Evolutionary conservation across 345 rosid species (phyloP), one percentile per base, ranked within the genome.

Genomic region (Eucalyptus caleyi): DNA sequence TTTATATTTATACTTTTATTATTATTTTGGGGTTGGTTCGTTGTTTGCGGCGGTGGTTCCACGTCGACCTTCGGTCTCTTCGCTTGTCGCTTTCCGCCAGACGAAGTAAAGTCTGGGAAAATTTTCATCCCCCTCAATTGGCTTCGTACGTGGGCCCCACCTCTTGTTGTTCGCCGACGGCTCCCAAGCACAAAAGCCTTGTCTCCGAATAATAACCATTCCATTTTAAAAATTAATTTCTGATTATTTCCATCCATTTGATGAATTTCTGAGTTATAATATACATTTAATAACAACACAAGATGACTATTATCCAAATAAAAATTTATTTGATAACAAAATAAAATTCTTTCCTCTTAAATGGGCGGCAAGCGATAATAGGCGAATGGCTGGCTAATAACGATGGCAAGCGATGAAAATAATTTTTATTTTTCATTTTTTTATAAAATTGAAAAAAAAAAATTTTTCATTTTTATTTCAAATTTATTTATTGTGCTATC

Each of bases 361-460:
- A 50, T 50, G 51, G 51, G 7, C 1, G 16, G 6, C 8, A 8
- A 6, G 53, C 51, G 0, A 14, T 2, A 3, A 1, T 3, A 50
- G 8, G 1, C 0, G 19, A 2, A 16, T 5, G 16, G 3, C 7
- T 0, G 0, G 3, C 19, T 16, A 50, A 1, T 50, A 16, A 7
- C 0, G 19, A 50, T 50, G 3, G 7, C 7, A 50, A 50, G 0
- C 0, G 16, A 50, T 16, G 8, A 0, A 1, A 50, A 50, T 6
- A 15, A 0, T 6, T 16, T 50, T 50, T 15, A 50, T 50, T 50
- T 50, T 0, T 45, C 11, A 45, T 10, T 45, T 45, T 45, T 9
- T 45, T 45, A 45, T 9, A 12, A 9, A 45, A 45, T 45, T 3
- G 0, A 11, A 11, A 47, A 45, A 9, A 45, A 45, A 4, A 1